phyloP scores from a whole-genome alignment of 805 yeast species.

The Maudiozyma serrabonitensis region DNA sequence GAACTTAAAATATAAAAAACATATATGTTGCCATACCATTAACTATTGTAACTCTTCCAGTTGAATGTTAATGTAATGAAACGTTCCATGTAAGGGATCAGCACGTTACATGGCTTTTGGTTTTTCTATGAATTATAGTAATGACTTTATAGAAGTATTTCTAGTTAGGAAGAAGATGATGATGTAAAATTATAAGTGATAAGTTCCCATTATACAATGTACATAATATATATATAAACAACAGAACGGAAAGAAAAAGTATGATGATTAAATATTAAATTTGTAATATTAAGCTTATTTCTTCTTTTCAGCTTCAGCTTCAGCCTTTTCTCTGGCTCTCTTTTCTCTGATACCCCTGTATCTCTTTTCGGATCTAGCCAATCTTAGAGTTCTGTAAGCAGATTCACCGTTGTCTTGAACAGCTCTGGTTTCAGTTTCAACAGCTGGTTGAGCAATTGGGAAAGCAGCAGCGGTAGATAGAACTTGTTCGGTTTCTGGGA shows the following conservation, averaged over 20 bases:
- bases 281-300: slow-evolving; percentile 43
- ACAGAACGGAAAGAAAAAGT: slow-evolving; percentile 6
- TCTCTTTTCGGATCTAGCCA: slow-evolving; percentile 90
- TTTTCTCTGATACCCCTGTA: slow-evolving; percentile 94
- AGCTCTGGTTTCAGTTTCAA: slow-evolving; percentile 78
- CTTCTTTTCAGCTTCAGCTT: slow-evolving; percentile 99
- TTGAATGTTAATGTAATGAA: not conserved
- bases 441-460: slow-evolving; percentile 80
- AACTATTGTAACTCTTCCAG: not conserved
- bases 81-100: not conserved
- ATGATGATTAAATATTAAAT: not conserved
- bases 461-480: slow-evolving; percentile 64
- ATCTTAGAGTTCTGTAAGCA: slow-evolving; percentile 92
- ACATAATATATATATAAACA: slow-evolving; percentile 19
- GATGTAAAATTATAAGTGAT: slow-evolving; percentile 22
- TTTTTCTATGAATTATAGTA: too few species aligned
- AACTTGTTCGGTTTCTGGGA: slow-evolving; percentile 73
- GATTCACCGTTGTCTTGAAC: slow-evolving; percentile 64
- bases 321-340: slow-evolving; percentile 95
- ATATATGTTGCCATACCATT: not conserved
- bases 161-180: slow-evolving; percentile 3
- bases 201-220: slow-evolving; percentile 29
- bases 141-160: slow-evolving; percentile 1
- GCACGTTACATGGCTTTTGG: not conserved
- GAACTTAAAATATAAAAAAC: not conserved